Percentiles rank a stretch among this genome's conserved stretches.
Conservation (phyloP, 164 flowering plant genomes). For the Magnolia sinica region DNA sequence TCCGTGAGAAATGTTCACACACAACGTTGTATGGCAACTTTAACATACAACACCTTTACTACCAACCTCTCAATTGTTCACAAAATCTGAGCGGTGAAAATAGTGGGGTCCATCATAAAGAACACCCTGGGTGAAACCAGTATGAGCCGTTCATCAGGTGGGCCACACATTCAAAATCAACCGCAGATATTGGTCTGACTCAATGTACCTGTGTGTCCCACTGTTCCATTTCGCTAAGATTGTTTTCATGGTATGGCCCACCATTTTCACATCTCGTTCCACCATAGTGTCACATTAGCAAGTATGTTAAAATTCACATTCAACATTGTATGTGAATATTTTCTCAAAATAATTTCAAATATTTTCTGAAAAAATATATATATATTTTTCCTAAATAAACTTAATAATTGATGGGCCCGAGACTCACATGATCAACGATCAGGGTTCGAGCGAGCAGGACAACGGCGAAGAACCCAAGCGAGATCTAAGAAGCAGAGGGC, state of each 20-base stretch:
- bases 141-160: too few species aligned
- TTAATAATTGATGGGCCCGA: neutral
- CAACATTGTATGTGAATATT: too few species aligned
- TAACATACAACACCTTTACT: neutral
- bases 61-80: neutral
- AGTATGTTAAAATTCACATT: too few species aligned
- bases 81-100: neutral
- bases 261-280: neutral
- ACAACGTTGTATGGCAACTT: neutral
- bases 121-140: too few species aligned
- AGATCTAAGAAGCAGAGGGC: constrained; percentile 76
- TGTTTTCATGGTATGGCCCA: neutral
- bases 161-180: too few species aligned
- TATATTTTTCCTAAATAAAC: neutral
- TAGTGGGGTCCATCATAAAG: neutral
- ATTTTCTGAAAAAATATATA: neutral
- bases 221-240: neutral
- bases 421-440: too few species aligned
- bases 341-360: neutral
- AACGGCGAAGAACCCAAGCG: constrained; percentile 36
- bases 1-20: neutral
- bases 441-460: constrained; percentile 19
- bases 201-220: too few species aligned
- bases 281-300: neutral
- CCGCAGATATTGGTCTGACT: too few species aligned